Evolutionary conservation across 352 stramenopile genomes (phyloP).

Genomic region (Globisporangium nunn): DNA sequence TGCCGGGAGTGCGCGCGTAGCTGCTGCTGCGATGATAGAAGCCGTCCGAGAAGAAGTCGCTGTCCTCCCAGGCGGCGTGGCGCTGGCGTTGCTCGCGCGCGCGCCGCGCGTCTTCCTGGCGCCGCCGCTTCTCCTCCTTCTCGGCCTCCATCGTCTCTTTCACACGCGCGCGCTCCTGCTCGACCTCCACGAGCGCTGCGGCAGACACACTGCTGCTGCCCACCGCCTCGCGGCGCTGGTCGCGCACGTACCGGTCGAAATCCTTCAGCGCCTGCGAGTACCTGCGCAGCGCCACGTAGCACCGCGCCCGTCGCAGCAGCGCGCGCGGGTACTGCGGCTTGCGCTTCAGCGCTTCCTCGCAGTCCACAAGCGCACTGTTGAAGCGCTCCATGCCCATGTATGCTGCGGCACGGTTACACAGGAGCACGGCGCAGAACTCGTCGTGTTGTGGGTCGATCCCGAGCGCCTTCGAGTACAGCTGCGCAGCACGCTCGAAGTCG

Average conservation of each 20-base stretch:
- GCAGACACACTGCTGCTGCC: not conserved
- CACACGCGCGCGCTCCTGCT: constrained; percentile 41
- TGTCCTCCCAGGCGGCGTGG: constrained; percentile 37
- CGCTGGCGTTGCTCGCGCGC: constrained; percentile 25
- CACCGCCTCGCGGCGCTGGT: constrained; percentile 23
- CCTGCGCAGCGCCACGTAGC: constrained; percentile 51
- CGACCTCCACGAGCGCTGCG: constrained; percentile 22
- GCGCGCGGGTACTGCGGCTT: constrained; percentile 54
- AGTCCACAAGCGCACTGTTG: constrained; percentile 64
- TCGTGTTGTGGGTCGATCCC: constrained; percentile 56
- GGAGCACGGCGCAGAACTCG: constrained; percentile 72
- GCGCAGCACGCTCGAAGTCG: constrained; percentile 43
- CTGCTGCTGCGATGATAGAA: constrained; percentile 20
- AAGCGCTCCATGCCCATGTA: constrained; percentile 68
- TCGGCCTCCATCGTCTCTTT: constrained; percentile 39
- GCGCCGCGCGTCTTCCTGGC: constrained; percentile 35
- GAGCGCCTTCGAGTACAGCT: constrained; percentile 61
- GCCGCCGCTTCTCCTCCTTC: constrained; percentile 27
- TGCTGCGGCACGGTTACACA: constrained; percentile 76
- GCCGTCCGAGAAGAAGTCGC: constrained; percentile 34
- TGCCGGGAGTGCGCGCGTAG: constrained; percentile 7
- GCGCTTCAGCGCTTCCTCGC: constrained; percentile 55
- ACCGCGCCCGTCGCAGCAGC: constrained; percentile 62
- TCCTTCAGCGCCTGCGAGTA: constrained; percentile 58
- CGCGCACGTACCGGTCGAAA: constrained; percentile 64